Base-by-base conservation (phyloP, 2,329 filamentous ascomycete genomes). In the Corynespora cassiicola region DNA sequence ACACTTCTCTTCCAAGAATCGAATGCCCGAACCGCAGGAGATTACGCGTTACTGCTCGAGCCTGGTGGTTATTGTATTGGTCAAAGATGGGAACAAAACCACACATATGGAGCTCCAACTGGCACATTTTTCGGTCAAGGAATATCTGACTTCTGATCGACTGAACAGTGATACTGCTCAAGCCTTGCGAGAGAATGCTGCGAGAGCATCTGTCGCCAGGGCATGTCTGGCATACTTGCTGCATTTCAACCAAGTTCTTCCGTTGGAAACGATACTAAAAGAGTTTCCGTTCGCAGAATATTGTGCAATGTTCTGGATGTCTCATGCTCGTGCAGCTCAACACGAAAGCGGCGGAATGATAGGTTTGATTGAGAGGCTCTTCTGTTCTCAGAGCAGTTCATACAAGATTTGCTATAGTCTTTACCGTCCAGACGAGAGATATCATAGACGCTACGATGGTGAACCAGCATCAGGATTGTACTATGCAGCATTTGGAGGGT, bases 91-190 rank as follows among this genome's bases (percentile, higher is more conserved):
- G n/a, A n/a, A n/a, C n/a, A n/a, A n/a, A 7, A 8, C n/a, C 22
- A 19, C 25, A 14, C 21, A 22, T 7, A 19, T 8, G 9, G 25
- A 20, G 21, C 16, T 27, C 16, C 36, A 21, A 17, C 18, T 35
- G 23, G 37, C 48, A 7, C 50, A 53, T 36, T 53, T 40, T 33
- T 51, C 50, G 5, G 50, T 53, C 18, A 51, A 51, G 25, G 50
- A 53, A 29, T 53, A 51, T 22, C 45, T 53, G 9, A 29, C 23
- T 2, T 51, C 47, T 5, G 27, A 22, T 7, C 39, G 40, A 15
- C 35, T 34, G n/a, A 9, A 12, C 11, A 28, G 21, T 10, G 25
- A 19, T 29, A 17, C 23, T 18, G 27, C 37, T 6, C 27, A 14
- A 18, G 15, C 12, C 11, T 48, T 41, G 18, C 18, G 36, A 22